A percentile compares a stretch with the other conserved stretches of the same genome.
phyloP scores from a whole-genome alignment of 352 stramenopile genomes.

The Peronospora farinosa region DNA sequence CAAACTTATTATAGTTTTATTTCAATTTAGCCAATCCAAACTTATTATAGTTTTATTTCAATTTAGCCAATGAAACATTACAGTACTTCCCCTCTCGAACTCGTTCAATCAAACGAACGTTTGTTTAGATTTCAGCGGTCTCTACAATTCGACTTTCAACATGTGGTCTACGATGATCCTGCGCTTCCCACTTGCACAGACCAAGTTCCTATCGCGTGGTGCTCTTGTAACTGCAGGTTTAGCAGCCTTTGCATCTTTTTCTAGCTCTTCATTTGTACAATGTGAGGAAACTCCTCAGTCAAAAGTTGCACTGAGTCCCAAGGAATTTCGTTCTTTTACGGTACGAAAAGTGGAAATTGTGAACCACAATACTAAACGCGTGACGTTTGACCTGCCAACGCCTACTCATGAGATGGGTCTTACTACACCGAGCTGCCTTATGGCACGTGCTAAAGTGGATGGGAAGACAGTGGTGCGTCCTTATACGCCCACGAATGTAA shows the following conservation, averaged over 20 bases:
- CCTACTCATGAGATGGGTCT: constrained; percentile 63
- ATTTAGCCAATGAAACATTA: too few relatives aligned
- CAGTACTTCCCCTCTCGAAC: too few relatives aligned
- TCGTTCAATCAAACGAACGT: not conserved
- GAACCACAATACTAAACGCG: constrained; percentile 74
- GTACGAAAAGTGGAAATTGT: constrained; percentile 63
- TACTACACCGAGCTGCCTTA: constrained; percentile 43
- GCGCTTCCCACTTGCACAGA: constrained; percentile 35
- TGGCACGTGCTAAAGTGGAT: constrained; percentile 65
- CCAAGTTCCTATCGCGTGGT: constrained; percentile 29
- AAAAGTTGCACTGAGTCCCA: constrained; percentile 49
- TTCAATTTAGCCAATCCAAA: too few relatives aligned
- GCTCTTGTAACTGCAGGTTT: constrained; percentile 37
- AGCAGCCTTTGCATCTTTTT: constrained; percentile 35
- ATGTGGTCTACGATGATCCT: constrained; percentile 49
- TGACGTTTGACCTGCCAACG: constrained; percentile 60
- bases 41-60: too few relatives aligned
- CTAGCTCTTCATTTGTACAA: constrained; percentile 8
- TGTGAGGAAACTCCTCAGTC: constrained; percentile 25
- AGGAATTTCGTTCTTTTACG: constrained; percentile 70
- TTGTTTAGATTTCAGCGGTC: not conserved
- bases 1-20: too few relatives aligned
- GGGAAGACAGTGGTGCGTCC: constrained; percentile 74
- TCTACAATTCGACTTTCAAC: not conserved
- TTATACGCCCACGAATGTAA: constrained; percentile 87